A percentile compares a stretch with the other conserved stretches of the same genome.
Conservation (phyloP, 306 rosid species). For the Abrus pulchellus region DNA sequence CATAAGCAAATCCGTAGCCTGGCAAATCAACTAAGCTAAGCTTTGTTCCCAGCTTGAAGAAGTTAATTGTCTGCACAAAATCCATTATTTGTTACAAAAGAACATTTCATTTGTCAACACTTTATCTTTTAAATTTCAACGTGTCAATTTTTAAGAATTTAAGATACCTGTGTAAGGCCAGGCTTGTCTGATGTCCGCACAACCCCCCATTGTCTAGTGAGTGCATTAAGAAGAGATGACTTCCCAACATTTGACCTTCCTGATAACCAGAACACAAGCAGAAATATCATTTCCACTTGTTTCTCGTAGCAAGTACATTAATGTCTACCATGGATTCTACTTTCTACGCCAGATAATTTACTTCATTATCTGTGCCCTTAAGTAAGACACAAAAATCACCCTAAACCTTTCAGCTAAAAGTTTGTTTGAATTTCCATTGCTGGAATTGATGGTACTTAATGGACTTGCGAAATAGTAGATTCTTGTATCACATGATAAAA, state of each 20-base stretch:
- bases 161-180: slow-evolving; percentile 90
- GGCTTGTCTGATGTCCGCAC: slow-evolving; percentile 92
- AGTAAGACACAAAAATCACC: background rate
- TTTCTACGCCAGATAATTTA: slow-evolving; percentile 14
- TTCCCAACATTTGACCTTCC: slow-evolving; percentile 99
- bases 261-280: slow-evolving; percentile 50
- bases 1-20: slow-evolving; percentile 98
- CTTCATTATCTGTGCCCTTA: background rate
- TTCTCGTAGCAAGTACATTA: slow-evolving; percentile 32
- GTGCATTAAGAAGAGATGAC: slow-evolving; percentile 93
- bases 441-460: too few species aligned
- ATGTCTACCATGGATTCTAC: background rate
- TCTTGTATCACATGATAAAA: too few species aligned
- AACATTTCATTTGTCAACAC: slow-evolving; percentile 29
- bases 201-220: slow-evolving; percentile 97
- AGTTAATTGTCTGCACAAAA: slow-evolving; percentile 82
- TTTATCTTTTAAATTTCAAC: background rate
- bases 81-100: slow-evolving; percentile 30
- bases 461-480: too few species aligned
- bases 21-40: slow-evolving; percentile 92
- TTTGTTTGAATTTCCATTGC: background rate
- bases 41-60: slow-evolving; percentile 82
- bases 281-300: slow-evolving; percentile 25
- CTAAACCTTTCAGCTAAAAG: background rate
- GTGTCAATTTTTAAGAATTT: slow-evolving; percentile 6